Percentiles rank a stretch among this genome's conserved stretches.
Evolutionary conservation across 345 rosid genomes (phyloP).

Genomic region (Camelina hispida): DNA sequence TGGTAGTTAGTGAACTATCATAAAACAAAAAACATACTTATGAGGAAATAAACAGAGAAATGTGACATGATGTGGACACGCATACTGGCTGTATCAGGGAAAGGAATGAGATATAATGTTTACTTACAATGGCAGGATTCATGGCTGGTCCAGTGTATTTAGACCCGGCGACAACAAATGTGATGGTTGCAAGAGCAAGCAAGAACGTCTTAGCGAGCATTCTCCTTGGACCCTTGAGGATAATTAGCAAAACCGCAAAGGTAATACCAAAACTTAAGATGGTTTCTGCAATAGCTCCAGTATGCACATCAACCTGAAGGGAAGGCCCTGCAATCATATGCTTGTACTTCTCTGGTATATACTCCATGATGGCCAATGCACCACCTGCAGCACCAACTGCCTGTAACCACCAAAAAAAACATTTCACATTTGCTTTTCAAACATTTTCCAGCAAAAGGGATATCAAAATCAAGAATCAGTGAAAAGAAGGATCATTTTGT

Average conservation of each 20-base stretch:
- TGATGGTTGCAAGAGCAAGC: conserved; percentile 71
- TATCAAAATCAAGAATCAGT: not conserved
- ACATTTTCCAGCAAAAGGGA: not conserved
- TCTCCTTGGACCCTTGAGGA: conserved; percentile 75
- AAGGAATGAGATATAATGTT: not conserved
- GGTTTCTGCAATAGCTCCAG: conserved; percentile 95
- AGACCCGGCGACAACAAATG: conserved; percentile 64
- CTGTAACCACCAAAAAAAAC: conserved; percentile 48
- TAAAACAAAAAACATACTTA: too few species aligned
- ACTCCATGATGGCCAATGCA: conserved; percentile 78
- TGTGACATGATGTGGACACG: not conserved
- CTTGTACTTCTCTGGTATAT: conserved; percentile 72
- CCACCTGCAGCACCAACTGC: conserved; percentile 95
- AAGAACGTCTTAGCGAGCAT: conserved; percentile 61
- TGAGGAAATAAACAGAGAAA: not conserved
- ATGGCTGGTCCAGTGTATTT: conserved; percentile 93
- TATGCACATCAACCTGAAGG: conserved; percentile 80
- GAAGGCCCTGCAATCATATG: conserved; percentile 86
- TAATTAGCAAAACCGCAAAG: conserved; percentile 70
- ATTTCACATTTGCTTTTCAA: conserved; percentile 5
- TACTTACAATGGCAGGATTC: conserved; percentile 98
- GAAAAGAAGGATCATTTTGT: not conserved
- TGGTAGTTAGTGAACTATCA: not conserved
- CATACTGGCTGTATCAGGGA: not conserved
- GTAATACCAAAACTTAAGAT: conserved; percentile 77